Conservation (phyloP, 805 yeast species). For the Candida nemodendra region DNA sequence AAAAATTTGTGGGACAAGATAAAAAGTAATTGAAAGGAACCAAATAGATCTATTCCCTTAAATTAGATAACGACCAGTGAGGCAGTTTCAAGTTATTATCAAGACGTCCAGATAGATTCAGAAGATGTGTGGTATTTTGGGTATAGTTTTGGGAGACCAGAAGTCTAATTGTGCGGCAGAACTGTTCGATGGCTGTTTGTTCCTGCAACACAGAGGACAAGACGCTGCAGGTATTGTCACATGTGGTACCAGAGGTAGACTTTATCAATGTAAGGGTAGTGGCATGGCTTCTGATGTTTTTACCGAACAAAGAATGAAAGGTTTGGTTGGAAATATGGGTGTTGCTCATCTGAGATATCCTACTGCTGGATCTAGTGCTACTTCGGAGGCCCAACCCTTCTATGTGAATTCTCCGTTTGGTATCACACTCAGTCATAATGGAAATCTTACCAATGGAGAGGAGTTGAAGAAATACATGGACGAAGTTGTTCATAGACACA, state of each 20-base stretch:
- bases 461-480: constrained; percentile 79
- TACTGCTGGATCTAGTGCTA: constrained; percentile 94
- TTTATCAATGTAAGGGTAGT: constrained; percentile 97
- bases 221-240: constrained; percentile 99
- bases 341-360: constrained; percentile 94
- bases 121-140: constrained; percentile 96
- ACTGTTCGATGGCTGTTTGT: constrained; percentile 87
- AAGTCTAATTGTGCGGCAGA: constrained; percentile 78
- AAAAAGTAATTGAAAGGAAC: too few species aligned
- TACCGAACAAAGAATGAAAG: constrained; percentile 74
- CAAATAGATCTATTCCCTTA: too few species aligned
- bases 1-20: too few species aligned
- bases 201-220: constrained; percentile 95
- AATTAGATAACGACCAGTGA: too few species aligned
- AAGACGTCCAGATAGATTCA: neutral
- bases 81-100: neutral
- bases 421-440: constrained; percentile 85
- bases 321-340: constrained; percentile 91
- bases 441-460: constrained; percentile 86
- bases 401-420: constrained; percentile 98
- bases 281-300: constrained; percentile 99
- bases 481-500: constrained; percentile 93
- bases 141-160: constrained; percentile 79
- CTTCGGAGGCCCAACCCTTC: constrained; percentile 97
- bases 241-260: constrained; percentile 88